A percentile compares a stretch with the other conserved stretches of the same genome.
These are phyloP conservation scores for Draba incana DNA, from an alignment of 345 rosid species.

Conservation along the genomic window DNA sequence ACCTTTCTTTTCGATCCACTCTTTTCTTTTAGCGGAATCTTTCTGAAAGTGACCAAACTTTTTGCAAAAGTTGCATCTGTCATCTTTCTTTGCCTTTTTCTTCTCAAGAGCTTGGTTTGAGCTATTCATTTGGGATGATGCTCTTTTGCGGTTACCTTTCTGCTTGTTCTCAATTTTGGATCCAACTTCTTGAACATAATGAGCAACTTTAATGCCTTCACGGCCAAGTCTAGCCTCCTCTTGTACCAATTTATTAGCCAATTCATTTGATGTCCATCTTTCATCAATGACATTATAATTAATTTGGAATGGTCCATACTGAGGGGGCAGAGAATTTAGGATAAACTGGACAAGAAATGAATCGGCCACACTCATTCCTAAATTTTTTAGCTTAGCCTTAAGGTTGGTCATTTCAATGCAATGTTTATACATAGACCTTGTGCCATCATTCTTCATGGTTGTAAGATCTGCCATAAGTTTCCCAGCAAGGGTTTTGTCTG, in stretches of 20 bases:
- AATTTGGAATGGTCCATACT: too few species aligned
- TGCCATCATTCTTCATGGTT: too few species aligned
- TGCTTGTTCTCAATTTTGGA: not conserved
- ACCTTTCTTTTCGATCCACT: slow-evolving; percentile 22
- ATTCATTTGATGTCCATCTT: not conserved
- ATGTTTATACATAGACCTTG: too few species aligned
- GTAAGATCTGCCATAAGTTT: too few species aligned
- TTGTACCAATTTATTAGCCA: not conserved
- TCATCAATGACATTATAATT: too few species aligned
- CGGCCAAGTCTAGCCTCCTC: not conserved
- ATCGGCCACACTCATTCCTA: too few species aligned
- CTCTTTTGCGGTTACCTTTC: not conserved
- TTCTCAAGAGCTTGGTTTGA: not conserved
- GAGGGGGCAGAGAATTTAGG: too few species aligned
- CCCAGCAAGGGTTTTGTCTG: too few species aligned
- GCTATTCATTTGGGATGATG: not conserved
- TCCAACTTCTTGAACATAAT: slow-evolving; percentile 2
- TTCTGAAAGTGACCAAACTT: slow-evolving; percentile 16
- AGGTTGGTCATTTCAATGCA: too few species aligned
- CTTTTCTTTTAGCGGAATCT: slow-evolving; percentile 7
- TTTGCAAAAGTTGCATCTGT: not conserved
- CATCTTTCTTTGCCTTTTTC: slow-evolving; percentile 8
- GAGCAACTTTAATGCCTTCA: not conserved
- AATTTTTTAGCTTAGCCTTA: too few species aligned
- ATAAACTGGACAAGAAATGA: too few species aligned